A percentile compares a stretch with the other conserved stretches of the same genome.
phyloP scores from a whole-genome alignment of 495 filamentous ascomycete species.

The Penicillium samsonianum region DNA sequence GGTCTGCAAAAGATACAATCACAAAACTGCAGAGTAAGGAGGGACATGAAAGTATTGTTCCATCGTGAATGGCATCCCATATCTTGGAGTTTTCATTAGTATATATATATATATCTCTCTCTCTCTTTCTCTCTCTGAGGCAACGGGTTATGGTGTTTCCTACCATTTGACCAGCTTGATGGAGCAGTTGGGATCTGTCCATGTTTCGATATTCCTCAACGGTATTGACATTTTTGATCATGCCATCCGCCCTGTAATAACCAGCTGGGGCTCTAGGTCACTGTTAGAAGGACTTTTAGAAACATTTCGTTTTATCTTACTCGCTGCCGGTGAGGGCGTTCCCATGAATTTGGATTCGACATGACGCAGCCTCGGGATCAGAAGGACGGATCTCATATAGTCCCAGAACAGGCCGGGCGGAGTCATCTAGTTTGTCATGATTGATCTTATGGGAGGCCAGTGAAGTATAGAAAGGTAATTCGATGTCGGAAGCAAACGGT shows the following conservation, averaged over 20 bases:
- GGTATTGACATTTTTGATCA: constrained; percentile 95
- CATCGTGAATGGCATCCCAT: constrained; percentile 96
- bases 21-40: constrained; percentile 86
- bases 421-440: constrained; percentile 93
- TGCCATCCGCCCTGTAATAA: constrained; percentile 82
- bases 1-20: constrained; percentile 89
- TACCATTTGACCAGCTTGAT: constrained; percentile 74
- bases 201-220: constrained; percentile 85
- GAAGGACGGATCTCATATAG: constrained; percentile 79
- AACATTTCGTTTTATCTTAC: constrained; percentile 53
- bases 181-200: constrained; percentile 71
- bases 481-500: constrained; percentile 89
- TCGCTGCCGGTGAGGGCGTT: constrained; percentile 79
- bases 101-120: background rate
- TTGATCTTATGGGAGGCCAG: constrained; percentile 90
- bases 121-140: background rate
- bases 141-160: constrained; percentile 19
- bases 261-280: constrained; percentile 64
- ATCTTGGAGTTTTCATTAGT: constrained; percentile 54
- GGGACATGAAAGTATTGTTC: constrained; percentile 90
- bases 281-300: constrained; percentile 10
- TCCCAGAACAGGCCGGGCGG: constrained; percentile 81
- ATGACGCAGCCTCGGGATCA: constrained; percentile 68
- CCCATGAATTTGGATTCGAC: constrained; percentile 84
- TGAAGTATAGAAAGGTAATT: constrained; percentile 89